A percentile compares a stretch with the other conserved stretches of the same genome.
phyloP scores from a whole-genome alignment of 176 grass and related monocot species.

The Dendrocalamus sinicus region DNA sequence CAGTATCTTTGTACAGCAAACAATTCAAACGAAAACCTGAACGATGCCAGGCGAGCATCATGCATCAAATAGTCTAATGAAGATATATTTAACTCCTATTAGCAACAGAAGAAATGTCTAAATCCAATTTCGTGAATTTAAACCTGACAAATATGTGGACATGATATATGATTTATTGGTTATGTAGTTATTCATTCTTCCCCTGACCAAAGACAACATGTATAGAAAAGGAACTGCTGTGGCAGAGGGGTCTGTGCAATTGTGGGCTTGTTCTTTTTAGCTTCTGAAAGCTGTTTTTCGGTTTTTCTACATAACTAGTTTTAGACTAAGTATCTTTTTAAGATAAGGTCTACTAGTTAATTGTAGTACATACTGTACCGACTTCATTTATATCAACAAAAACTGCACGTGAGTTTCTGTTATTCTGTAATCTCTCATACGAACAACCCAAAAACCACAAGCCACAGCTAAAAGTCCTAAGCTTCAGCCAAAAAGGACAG shows the following conservation, averaged over 20 bases:
- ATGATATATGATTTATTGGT: neutral
- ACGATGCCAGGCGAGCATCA: neutral
- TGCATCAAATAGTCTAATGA: neutral
- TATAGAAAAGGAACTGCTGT: neutral
- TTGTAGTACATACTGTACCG: too few relatives aligned
- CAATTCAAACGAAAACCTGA: conserved; percentile 12
- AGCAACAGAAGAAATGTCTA: neutral
- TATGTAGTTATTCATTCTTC: neutral
- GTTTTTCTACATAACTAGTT: too few relatives aligned
- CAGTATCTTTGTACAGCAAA: neutral
- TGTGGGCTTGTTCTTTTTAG: too few relatives aligned
- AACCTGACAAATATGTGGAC: neutral
- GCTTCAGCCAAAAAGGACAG: too few relatives aligned
- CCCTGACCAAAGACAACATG: neutral
- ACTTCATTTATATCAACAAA: too few relatives aligned
- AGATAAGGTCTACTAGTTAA: too few relatives aligned
- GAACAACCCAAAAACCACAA: too few relatives aligned
- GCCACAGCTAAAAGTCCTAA: too few relatives aligned
- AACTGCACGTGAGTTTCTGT: too few relatives aligned
- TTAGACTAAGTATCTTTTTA: too few relatives aligned
- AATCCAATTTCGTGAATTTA: neutral
- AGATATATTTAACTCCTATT: neutral
- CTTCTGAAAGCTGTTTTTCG: too few relatives aligned
- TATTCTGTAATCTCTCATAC: too few relatives aligned
- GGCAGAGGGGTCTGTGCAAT: neutral